phyloP scores from a whole-genome alignment of 2,329 filamentous ascomycete genomes.

The Cladosporium sp. region DNA sequence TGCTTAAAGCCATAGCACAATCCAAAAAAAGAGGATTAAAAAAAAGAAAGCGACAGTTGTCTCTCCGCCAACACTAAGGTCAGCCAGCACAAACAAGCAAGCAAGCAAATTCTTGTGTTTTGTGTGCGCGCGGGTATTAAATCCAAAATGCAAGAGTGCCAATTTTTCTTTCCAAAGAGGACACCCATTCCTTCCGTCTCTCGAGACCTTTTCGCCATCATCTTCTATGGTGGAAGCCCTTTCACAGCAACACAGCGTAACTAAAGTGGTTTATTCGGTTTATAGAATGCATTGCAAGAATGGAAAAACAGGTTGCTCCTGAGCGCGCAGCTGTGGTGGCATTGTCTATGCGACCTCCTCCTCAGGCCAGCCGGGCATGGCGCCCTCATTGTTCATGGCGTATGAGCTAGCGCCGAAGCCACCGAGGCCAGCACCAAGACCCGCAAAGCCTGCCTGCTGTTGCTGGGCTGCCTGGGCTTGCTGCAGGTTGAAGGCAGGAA shows the following conservation, averaged over 20 bases:
- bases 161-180: not conserved
- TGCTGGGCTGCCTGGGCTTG: constrained; percentile 32
- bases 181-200: too few species aligned
- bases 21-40: not conserved
- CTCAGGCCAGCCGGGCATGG: constrained; percentile 60
- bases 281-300: constrained; percentile 1
- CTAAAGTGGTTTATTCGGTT: not conserved
- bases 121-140: not conserved
- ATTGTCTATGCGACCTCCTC: constrained; percentile 48
- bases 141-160: not conserved
- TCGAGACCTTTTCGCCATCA: not conserved
- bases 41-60: not conserved
- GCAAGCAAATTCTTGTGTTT: not conserved
- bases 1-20: too few species aligned
- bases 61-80: not conserved
- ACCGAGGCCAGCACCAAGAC: constrained; percentile 55
- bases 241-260: not conserved
- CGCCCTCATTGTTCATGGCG: constrained; percentile 47
- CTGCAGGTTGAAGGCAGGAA: constrained; percentile 66
- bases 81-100: not conserved
- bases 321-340: not conserved
- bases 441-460: constrained; percentile 52
- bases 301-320: not conserved
- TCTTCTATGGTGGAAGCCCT: not conserved
- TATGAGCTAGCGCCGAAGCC: constrained; percentile 49